These are phyloP conservation scores for Melanogaster broomeanus DNA, from an alignment of 768 basidiomycete species.

Conservation along the genomic window DNA sequence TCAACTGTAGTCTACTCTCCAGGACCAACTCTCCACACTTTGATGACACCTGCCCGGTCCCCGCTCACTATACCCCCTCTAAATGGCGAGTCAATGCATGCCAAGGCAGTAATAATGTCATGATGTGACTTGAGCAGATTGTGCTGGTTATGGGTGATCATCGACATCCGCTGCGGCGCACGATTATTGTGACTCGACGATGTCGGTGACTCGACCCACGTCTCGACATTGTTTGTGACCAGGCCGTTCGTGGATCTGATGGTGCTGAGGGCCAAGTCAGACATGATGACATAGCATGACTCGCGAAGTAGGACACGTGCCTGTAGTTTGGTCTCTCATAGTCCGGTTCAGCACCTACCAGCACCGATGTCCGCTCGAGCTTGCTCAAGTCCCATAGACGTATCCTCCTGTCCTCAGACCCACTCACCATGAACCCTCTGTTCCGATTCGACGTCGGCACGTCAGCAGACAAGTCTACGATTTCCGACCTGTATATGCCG, in stretches of 20 bases:
- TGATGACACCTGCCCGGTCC: conserved; percentile 86
- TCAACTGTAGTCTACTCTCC: conserved; percentile 34
- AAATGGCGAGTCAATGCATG: conserved; percentile 90
- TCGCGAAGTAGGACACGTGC: conserved; percentile 39
- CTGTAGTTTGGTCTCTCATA: conserved; percentile 76
- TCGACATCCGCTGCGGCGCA: conserved; percentile 71
- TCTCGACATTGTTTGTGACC: conserved; percentile 60
- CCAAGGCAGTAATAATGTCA: conserved; percentile 84
- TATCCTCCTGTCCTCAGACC: conserved; percentile 87
- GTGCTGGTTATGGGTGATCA: conserved; percentile 83
- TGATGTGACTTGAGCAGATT: conserved; percentile 85
- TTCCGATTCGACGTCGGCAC: conserved; percentile 40
- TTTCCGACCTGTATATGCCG: conserved; percentile 51
- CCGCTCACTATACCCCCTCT: conserved; percentile 91
- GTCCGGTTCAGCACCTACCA: conserved; percentile 80
- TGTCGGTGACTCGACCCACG: conserved; percentile 51
- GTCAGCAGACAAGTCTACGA: conserved; percentile 45
- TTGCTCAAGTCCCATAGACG: conserved; percentile 85
- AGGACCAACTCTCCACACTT: conserved; percentile 81
- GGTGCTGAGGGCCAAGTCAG: conserved; percentile 27
- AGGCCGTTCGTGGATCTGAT: conserved; percentile 39
- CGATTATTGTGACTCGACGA: conserved; percentile 57
- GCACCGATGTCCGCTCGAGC: conserved; percentile 69
- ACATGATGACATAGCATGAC: not conserved
- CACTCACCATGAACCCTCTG: conserved; percentile 80